These are phyloP conservation scores for Saccharomyces hybrid DNA, from an alignment of 1,139 yeast genomes.

Conservation along the genomic window DNA sequence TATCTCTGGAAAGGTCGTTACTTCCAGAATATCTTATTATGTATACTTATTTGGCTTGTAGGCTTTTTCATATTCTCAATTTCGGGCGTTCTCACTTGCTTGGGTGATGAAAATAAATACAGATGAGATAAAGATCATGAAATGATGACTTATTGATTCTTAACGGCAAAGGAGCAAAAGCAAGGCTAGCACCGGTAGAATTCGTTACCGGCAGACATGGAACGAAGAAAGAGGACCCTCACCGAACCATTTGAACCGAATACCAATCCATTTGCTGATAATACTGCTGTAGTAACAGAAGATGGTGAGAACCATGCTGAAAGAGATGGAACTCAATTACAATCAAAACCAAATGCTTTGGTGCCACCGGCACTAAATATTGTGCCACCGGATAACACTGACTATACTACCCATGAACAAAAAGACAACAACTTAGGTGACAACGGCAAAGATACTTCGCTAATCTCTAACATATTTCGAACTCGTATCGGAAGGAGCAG, in stretches of 20 bases:
- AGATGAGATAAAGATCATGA: neutral
- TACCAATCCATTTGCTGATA: neutral
- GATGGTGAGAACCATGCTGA: neutral
- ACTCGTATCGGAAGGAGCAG: slow-evolving; percentile 4
- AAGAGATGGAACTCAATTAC: neutral
- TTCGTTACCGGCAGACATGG: neutral
- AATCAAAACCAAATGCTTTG: neutral
- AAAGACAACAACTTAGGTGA: neutral
- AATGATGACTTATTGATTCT: neutral
- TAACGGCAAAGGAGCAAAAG: neutral
- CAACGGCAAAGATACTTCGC: slow-evolving; percentile 8
- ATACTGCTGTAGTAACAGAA: neutral
- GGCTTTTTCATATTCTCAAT: neutral
- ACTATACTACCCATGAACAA: slow-evolving; percentile 3
- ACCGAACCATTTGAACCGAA: slow-evolving; percentile 6
- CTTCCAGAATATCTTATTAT: too few relatives aligned
- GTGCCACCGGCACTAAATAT: slow-evolving; percentile 5
- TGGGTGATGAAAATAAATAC: neutral
- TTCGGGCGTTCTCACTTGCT: neutral
- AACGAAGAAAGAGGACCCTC: slow-evolving; percentile 1
- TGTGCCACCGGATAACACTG: slow-evolving; percentile 4
- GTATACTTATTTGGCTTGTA: neutral
- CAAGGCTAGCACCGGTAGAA: neutral
- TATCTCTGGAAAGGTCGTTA: too few relatives aligned
- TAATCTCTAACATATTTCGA: slow-evolving; percentile 14